Evolutionary conservation across 345 rosid genomes (phyloP), one percentile per base, ranked within the genome.

Genomic region (Cardamine chenopodiifolia): DNA sequence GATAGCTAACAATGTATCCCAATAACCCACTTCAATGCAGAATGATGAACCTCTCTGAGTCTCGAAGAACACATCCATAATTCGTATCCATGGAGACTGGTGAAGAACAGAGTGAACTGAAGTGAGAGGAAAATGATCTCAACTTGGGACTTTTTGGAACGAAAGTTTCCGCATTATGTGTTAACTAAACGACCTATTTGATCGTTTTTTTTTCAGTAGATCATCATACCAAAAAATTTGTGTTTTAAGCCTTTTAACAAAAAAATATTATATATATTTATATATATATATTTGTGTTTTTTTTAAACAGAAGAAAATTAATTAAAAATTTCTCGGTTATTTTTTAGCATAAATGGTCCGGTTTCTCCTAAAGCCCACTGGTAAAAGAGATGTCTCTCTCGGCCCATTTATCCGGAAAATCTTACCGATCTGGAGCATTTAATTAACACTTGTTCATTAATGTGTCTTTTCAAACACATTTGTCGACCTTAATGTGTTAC

Each of bases 11-110:
- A 93, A 86, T 0, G 94, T 85, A 39, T 93, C 98, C 10, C 81
- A 88, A 83, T 73, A 91, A 42, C 97, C 91, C 25, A 91, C 69
- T 86, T 91, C 96, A 63, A 93, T 88, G 73, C 86, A 75, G 85
- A 93, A 89, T 11, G 83, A 69, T 57, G 66, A 68, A 44, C 90
- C 91, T 64, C 73, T 67, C 22, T 81, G 86, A 20, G 82, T 70
- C 44, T 89, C 91, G 58, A 89, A 85, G 82, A 85, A 74, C 29
- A 93, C 86, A 77, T 89, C 93, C 93, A 92, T 89, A 1, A 56
- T 10, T 28, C 26, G 18, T 29, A 62, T 62, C 44, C 28, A 59
- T 70, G 35, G 66, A 59, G 50, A 49, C 60, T 60, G 60, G 37
- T 35, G 40, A 56, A 42, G 9, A 66, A 31, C 8, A 32, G 19